Base-by-base conservation (phyloP, 1,139 yeast species). In the Candida smagusa region DNA sequence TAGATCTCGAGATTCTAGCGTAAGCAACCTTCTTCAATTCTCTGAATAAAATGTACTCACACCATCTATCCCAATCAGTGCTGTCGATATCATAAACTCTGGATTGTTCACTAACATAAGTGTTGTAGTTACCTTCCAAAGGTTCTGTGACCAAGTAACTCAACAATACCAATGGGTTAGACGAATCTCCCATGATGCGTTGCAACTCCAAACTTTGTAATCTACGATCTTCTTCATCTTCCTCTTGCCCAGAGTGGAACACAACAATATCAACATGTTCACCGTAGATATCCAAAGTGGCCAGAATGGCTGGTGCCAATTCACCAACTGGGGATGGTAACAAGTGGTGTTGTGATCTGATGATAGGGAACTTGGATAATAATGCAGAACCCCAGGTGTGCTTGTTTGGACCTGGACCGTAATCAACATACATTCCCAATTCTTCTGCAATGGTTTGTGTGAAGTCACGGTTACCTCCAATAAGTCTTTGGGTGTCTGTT, bases 341-440 rank as follows among this genome's bases (percentile, higher is more conserved):
- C 51, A 92, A 70, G 58, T 89, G 95, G 61, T 92, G 98, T 2
- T 90, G 81, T 2, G 97, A 88, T 54, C 84, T 77, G 43, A 92
- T 52, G 46, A 92, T 92, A 22, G 98, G 98, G 74, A 90, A 92
- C 58, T 90, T 89, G 25, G 97, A 89, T 47, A 92, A 70, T 44
- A 92, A 71, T 2, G 94, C 94, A 36, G 94, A 85, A 30, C 98
- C 98, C 98, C 98, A 92, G 0, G 98, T 92, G 62, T 92, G 97
- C 61, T 90, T 85, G 59, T 89, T 87, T 41, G 98, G 97, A 9
- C 97, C 97, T 3, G 98, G 98, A 9, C 98, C 98, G 56, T 81
- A 92, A 61, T 92, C 98, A 19, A 82, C 90, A 58, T 90, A 92
- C 92, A 88, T 88, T 26, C 90, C 92, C 49, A 92, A 72, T 50